Conservation (phyloP, 345 rosid species). For the Moricandia moricandioides region DNA sequence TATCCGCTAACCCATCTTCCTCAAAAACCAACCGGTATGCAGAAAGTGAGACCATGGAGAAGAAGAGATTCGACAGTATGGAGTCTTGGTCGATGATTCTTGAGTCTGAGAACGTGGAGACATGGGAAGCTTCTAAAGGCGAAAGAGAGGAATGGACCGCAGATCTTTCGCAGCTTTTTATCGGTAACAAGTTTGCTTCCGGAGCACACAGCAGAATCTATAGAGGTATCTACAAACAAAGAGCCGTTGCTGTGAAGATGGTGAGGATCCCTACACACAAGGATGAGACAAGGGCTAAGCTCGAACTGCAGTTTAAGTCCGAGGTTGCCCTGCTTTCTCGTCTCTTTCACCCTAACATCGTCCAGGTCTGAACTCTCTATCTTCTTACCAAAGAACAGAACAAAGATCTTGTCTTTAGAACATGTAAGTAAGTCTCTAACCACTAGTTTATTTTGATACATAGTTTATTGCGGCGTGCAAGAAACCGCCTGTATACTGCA, state of each 20-base stretch:
- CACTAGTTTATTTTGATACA: not conserved
- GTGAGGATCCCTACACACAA: constrained; percentile 83
- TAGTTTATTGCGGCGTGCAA: constrained; percentile 99
- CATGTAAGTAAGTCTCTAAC: not conserved
- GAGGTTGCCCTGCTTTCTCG: constrained; percentile 97
- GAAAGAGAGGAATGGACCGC: constrained; percentile 98
- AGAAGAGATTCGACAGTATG: constrained; percentile 88
- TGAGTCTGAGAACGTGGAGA: constrained; percentile 92
- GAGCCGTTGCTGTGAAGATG: constrained; percentile 98
- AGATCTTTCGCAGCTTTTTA: constrained; percentile 94
- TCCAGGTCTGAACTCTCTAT: constrained; percentile 50
- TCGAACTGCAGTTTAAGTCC: constrained; percentile 93
- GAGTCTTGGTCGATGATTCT: constrained; percentile 98
- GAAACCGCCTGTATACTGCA: constrained; percentile 96
- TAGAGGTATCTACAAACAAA: constrained; percentile 94
- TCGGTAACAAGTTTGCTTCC: constrained; percentile 96
- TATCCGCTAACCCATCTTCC: constrained; percentile 49
- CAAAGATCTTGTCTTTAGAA: constrained; percentile 4
- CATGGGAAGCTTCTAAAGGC: constrained; percentile 84
- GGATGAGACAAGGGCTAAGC: constrained; percentile 72
- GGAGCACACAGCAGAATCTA: constrained; percentile 94
- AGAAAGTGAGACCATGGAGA: constrained; percentile 79
- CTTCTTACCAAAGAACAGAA: constrained; percentile 4
- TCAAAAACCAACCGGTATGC: constrained; percentile 46
- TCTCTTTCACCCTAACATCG: constrained; percentile 85